Evolutionary conservation across 192 early-diverging fungal species (phyloP), one percentile per base, ranked within the genome.

Genomic region (Coemansia sp.): DNA sequence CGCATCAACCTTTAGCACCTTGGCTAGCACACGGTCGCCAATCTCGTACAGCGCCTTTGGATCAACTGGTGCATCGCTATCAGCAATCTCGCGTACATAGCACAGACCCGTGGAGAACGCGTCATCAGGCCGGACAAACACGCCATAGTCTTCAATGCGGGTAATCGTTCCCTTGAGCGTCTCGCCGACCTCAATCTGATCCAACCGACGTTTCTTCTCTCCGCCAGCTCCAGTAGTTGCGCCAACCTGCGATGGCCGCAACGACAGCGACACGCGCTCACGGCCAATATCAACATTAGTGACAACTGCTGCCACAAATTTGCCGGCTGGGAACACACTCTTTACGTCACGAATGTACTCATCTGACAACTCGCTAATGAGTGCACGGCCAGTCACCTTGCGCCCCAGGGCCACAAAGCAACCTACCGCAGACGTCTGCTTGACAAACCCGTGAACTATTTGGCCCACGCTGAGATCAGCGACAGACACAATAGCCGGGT

Each of bases 321-420:
- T 88, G 9, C 91, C 94, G 5, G 83, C 56, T 8, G 83, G 82
- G 75, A 90, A 92, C 6, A 85, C 78, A 12, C 53, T 64, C 77
- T 91, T 88, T 85, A 93, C 93, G 63, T 96, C 92, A 62, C 92
- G 91, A 43, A 96, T 72, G 59, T 85, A 96, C 27, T 86, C 89
- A 80, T 96, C 94, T 2, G 88, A 91, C 14, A 97, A 61, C 63
- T 96, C 88, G 29, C 88, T 81, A 66, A 97, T 94, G 74, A 93
- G 87, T 39, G 94, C 93, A 56, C 92, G 88, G 15, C 82, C 95
- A 58, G 72, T 71, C 22, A 91, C 38, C 9, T 79, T 67, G 57
- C 79, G 86, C 43, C 84, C 85, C 25, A 96, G 73, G 15, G 76
- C 55, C 21, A 97, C 82, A 73, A 97, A 94, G 55, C 88, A 74